phyloP scores from a whole-genome alignment of 495 filamentous ascomycete genomes.

The Tetracladium setigerum region DNA sequence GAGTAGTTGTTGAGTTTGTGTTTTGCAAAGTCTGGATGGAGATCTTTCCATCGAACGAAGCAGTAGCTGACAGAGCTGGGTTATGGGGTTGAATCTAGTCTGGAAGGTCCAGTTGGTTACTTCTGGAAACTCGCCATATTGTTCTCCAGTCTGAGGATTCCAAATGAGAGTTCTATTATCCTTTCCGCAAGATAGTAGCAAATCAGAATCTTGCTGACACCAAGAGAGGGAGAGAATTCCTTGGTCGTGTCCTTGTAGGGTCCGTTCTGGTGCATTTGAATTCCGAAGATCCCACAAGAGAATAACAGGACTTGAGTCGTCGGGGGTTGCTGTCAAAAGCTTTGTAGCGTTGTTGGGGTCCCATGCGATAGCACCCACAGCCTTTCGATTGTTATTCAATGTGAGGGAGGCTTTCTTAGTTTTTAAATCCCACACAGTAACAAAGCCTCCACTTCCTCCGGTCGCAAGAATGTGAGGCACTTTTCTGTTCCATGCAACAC shows the following conservation, averaged over 20 bases:
- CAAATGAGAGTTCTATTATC: slow-evolving; percentile 94
- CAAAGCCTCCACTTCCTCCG: slow-evolving; percentile 88
- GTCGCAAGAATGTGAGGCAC: slow-evolving; percentile 94
- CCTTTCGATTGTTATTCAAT: slow-evolving; percentile 89
- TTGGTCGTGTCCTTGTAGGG: slow-evolving; percentile 79
- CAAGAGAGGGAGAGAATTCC: slow-evolving; percentile 92
- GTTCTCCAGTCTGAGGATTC: slow-evolving; percentile 86
- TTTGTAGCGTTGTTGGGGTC: slow-evolving; percentile 92
- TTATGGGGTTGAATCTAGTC: slow-evolving; percentile 89
- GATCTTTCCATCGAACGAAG: slow-evolving; percentile 95
- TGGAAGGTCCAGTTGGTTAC: slow-evolving; percentile 99
- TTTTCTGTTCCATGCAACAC: slow-evolving; percentile 97
- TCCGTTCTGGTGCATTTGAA: slow-evolving; percentile 88
- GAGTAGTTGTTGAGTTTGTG: slow-evolving; percentile 61
- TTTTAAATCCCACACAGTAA: slow-evolving; percentile 98
- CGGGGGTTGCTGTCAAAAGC: slow-evolving; percentile 84
- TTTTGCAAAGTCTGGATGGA: slow-evolving; percentile 88
- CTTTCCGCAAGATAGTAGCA: slow-evolving; percentile 91
- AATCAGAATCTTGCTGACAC: slow-evolving; percentile 86
- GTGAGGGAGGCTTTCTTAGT: slow-evolving; percentile 93
- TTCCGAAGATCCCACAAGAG: slow-evolving; percentile 93
- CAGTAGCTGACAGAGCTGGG: slow-evolving; percentile 83
- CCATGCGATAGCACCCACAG: slow-evolving; percentile 94
- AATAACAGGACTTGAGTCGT: slow-evolving; percentile 83
- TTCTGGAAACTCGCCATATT: slow-evolving; percentile 87